Percentiles rank a stretch among this genome's conserved stretches.
Conservation (phyloP, 1,284 basidiomycete species). For the Pseudozyma hubeiensis region DNA sequence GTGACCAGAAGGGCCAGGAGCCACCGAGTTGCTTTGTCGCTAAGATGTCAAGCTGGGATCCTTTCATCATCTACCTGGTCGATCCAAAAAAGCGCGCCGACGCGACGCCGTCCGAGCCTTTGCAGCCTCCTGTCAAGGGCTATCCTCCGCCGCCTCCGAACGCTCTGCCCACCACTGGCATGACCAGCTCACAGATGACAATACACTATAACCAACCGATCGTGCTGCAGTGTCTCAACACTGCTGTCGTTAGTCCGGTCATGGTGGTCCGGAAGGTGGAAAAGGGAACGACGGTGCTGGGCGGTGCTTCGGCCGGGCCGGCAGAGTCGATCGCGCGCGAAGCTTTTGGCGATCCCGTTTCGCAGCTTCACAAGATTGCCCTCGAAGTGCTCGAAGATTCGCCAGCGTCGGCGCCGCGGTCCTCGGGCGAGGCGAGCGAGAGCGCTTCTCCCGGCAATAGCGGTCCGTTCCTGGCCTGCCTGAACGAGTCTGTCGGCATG, state of each 20-base stretch:
- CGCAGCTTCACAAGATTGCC: constrained; percentile 81
- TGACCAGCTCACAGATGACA: constrained; percentile 78
- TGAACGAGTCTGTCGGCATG: constrained; percentile 63
- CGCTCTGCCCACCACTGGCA: constrained; percentile 82
- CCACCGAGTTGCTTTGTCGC: constrained; percentile 70
- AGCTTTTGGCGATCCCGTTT: constrained; percentile 90
- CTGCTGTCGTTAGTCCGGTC: constrained; percentile 90
- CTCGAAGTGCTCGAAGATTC: constrained; percentile 61
- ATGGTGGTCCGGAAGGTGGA: constrained; percentile 94
- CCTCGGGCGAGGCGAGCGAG: constrained; percentile 37
- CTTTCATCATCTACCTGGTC: constrained; percentile 84
- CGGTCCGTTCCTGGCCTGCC: constrained; percentile 61
- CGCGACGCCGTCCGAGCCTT: constrained; percentile 80
- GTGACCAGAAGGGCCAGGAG: constrained; percentile 39
- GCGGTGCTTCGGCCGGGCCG: constrained; percentile 81
- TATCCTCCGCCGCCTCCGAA: constrained; percentile 90
- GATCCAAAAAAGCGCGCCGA: constrained; percentile 81
- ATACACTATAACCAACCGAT: constrained; percentile 97
- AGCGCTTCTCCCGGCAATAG: constrained; percentile 49
- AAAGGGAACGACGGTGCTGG: constrained; percentile 86
- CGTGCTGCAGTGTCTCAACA: constrained; percentile 91
- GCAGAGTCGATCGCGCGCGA: constrained; percentile 77
- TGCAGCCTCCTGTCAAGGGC: constrained; percentile 51
- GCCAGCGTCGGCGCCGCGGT: constrained; percentile 28
- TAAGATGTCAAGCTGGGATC: constrained; percentile 75